These are phyloP conservation scores for Ambispora gerdemannii DNA, from an alignment of 192 early-diverging fungal genomes.

Conservation along the genomic window DNA sequence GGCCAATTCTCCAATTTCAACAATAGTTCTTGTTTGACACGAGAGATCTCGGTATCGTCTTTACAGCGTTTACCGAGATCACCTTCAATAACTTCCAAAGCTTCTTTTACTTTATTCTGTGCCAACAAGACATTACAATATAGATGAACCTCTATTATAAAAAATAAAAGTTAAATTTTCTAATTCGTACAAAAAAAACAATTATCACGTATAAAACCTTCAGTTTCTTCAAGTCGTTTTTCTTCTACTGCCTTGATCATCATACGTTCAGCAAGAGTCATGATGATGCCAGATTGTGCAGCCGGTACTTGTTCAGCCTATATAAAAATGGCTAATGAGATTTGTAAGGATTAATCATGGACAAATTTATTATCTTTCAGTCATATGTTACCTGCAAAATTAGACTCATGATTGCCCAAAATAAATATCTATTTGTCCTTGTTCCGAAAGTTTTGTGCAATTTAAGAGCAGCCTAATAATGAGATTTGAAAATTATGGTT, in stretches of 20 bases:
- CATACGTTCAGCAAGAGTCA: constrained; percentile 80
- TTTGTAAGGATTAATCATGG: not conserved
- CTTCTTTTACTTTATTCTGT: constrained; percentile 67
- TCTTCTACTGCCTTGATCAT: constrained; percentile 72
- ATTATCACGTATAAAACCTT: constrained; percentile 42
- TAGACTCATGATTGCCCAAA: constrained; percentile 82
- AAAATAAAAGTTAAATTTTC: not conserved
- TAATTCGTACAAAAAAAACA: not conserved
- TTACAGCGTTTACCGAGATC: constrained; percentile 60
- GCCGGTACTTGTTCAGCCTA: constrained; percentile 41
- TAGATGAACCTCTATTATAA: constrained; percentile 64
- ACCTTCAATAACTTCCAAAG: constrained; percentile 60
- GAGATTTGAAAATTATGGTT: not conserved
- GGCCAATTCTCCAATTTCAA: constrained; percentile 48
- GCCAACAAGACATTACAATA: constrained; percentile 69
- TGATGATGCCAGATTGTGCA: constrained; percentile 48
- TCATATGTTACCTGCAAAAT: constrained; percentile 61
- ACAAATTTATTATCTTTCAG: not conserved
- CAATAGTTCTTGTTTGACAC: constrained; percentile 54
- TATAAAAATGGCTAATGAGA: constrained; percentile 1
- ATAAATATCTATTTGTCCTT: constrained; percentile 74
- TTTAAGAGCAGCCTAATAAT: constrained; percentile 66
- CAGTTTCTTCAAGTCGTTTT: constrained; percentile 59
- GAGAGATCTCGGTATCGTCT: constrained; percentile 71
- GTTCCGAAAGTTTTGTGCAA: constrained; percentile 77